These are phyloP conservation scores for Tubosaeta brunneosetosa DNA, from an alignment of 768 basidiomycete genomes.

Conservation along the genomic window DNA sequence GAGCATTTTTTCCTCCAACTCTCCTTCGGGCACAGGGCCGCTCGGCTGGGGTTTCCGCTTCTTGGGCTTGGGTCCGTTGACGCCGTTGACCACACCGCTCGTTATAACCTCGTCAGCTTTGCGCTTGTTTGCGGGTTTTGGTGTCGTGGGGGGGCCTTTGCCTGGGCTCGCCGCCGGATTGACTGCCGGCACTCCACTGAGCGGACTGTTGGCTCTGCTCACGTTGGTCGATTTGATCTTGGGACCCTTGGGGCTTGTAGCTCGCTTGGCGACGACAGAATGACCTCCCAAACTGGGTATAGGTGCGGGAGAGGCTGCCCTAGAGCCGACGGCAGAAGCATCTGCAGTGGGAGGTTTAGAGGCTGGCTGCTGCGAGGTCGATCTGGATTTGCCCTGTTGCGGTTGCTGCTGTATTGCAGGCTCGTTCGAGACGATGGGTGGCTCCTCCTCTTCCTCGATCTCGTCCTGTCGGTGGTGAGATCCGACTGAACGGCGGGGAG, in stretches of 20 bases:
- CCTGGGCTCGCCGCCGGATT: slow-evolving; percentile 45
- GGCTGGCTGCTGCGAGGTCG: slow-evolving; percentile 35
- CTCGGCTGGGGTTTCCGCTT: slow-evolving; percentile 45
- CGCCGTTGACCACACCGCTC: slow-evolving; percentile 12
- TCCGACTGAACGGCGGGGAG: not conserved
- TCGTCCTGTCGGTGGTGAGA: slow-evolving; percentile 43
- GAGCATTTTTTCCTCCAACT: slow-evolving; percentile 61
- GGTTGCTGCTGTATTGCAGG: slow-evolving; percentile 40
- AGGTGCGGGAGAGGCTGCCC: slow-evolving; percentile 49
- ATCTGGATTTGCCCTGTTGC: slow-evolving; percentile 43
- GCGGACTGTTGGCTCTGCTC: slow-evolving; percentile 59
- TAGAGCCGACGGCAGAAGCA: slow-evolving; percentile 38
- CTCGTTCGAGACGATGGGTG: slow-evolving; percentile 36
- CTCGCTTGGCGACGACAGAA: slow-evolving; percentile 76
- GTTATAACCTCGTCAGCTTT: slow-evolving; percentile 45
- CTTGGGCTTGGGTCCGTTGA: slow-evolving; percentile 44
- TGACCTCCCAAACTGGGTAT: slow-evolving; percentile 64
- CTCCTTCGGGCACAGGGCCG: slow-evolving; percentile 43
- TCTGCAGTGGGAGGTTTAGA: slow-evolving; percentile 32
- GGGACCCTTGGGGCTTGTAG: slow-evolving; percentile 73
- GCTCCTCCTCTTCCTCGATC: slow-evolving; percentile 73
- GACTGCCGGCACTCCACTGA: slow-evolving; percentile 22
- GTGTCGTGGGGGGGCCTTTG: slow-evolving; percentile 21
- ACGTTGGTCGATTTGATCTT: slow-evolving; percentile 46
- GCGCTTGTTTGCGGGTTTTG: slow-evolving; percentile 50